These are phyloP conservation scores for Lecanoromycetidae sp. DNA, from an alignment of 2,329 filamentous ascomycete species.

Conservation along the genomic window DNA sequence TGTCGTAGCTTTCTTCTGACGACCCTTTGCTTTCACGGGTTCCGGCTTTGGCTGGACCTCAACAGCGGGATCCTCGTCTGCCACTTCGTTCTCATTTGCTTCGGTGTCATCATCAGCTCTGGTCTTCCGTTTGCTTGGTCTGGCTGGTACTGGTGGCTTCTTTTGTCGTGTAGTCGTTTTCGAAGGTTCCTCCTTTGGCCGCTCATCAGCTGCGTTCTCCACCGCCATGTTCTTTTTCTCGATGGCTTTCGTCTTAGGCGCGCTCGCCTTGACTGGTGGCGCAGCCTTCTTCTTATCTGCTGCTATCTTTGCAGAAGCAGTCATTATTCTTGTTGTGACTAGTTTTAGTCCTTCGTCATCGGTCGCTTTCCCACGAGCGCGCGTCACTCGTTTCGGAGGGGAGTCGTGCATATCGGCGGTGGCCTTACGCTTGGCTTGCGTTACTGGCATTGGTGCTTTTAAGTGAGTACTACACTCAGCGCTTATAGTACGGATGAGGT, in stretches of 20 bases:
- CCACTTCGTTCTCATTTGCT: neutral
- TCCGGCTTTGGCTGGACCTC: slow-evolving; percentile 9
- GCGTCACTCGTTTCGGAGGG: slow-evolving; percentile 25
- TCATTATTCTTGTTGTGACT: slow-evolving; percentile 17
- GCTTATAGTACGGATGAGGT: too few species aligned
- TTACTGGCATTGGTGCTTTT: neutral
- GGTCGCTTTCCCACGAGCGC: slow-evolving; percentile 22
- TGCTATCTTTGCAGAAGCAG: slow-evolving; percentile 17
- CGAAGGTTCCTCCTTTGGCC: slow-evolving; percentile 11
- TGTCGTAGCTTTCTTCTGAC: slow-evolving; percentile 21
- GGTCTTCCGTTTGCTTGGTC: slow-evolving; percentile 14
- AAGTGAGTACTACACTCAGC: too few species aligned
- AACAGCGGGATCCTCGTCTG: neutral
- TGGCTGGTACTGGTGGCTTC: slow-evolving; percentile 14
- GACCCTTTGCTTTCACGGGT: slow-evolving; percentile 20
- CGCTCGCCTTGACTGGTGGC: neutral
- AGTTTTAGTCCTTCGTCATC: slow-evolving; percentile 12
- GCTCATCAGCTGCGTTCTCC: neutral
- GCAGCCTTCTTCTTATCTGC: slow-evolving; percentile 11
- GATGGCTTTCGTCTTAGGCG: slow-evolving; percentile 19
- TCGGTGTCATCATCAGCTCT: slow-evolving; percentile 6
- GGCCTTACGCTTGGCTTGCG: slow-evolving; percentile 16
- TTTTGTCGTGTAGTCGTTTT: slow-evolving; percentile 15
- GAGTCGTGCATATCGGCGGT: slow-evolving; percentile 20
- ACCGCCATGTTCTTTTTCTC: slow-evolving; percentile 11